phyloP scores from a whole-genome alignment of 257 asterid species.

The Lantana camara region DNA sequence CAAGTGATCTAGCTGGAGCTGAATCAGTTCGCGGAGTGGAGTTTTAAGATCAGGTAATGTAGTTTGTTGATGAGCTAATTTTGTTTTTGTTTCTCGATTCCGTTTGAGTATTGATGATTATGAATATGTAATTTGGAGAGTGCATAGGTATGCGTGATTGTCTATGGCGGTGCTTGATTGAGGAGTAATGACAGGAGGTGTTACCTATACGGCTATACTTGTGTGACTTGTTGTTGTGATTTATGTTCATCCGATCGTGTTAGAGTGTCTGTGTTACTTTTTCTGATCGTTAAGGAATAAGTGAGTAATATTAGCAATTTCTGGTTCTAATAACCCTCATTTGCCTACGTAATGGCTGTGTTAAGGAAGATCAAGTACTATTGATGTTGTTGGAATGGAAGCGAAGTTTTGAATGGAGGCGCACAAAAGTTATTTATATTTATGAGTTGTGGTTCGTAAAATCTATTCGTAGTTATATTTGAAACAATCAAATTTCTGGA shows the following conservation, averaged over 20 bases:
- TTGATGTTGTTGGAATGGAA: neutral
- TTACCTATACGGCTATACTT: neutral
- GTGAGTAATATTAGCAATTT: neutral
- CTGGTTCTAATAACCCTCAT: neutral
- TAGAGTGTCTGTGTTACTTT: too few species aligned
- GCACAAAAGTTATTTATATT: neutral
- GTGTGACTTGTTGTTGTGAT: neutral
- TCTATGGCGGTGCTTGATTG: conserved; percentile 5
- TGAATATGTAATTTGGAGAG: conserved; percentile 7
- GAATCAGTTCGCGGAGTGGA: conserved; percentile 26
- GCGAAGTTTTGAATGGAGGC: conserved; percentile 1
- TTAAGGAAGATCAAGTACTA: conserved; percentile 5
- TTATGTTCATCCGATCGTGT: conserved; percentile 22
- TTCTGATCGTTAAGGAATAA: neutral
- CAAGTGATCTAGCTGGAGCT: conserved; percentile 3
- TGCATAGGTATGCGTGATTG: conserved; percentile 18
- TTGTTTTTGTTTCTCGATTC: neutral
- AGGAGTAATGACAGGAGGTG: neutral
- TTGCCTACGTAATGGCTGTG: conserved; percentile 2
- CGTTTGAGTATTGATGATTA: neutral
- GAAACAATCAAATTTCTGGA: neutral
- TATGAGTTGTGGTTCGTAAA: neutral
- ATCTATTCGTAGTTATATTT: neutral
- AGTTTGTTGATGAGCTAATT: conserved; percentile 23
- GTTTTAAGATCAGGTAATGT: conserved; percentile 19